Evolutionary conservation across 1,284 basidiomycete genomes (phyloP), one percentile per base, ranked within the genome.

Genomic region (Ustilago loliicola): DNA sequence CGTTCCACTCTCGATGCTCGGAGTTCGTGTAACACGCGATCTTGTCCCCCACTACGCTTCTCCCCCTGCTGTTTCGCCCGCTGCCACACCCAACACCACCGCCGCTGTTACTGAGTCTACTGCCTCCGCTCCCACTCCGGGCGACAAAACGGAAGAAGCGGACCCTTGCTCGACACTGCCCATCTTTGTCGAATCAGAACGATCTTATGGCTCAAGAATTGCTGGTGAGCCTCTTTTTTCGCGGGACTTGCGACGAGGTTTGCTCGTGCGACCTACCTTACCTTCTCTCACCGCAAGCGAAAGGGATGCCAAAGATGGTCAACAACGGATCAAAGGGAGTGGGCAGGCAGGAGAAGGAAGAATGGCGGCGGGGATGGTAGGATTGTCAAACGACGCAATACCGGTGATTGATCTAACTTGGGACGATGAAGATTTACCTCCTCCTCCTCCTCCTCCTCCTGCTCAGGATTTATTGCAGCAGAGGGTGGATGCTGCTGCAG

Each of bases 221-320:
- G 80, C 68, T 4, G 79, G 79, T 21, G 79, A 82, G 11, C 66
- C 80, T 5, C 23, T 62, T 1, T 77, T 69, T 17, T 75, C 80
- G 15, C 58, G 80, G 9, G 77, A 81, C 59, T 21, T 75, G 17
- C 51, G 78, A 30, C 60, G 79, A 13, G 80, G 79, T 1, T 38
- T 76, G 34, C 47, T 72, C 13, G 6, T 45, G 2, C 56, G 53
- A 3, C 57, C 66, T 1, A 32, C 27, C 1, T 27, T 65, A 21
- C 54, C 53, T 19, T 8, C 34, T 8, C 7, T 60, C 19, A 4
- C 8, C n/a, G 21, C n/a, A 23, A 3, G 7, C 6, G n/a, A 45
- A 23, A 21, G 21, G 42, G 15, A 25, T 34, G 29, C 7, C 3
- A 23, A 17, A 17, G 15, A 10, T 29, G 21, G 58, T n/a, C n/a